Conservation (phyloP, 768 basidiomycete genomes). For the Macrocybe gigantea region DNA sequence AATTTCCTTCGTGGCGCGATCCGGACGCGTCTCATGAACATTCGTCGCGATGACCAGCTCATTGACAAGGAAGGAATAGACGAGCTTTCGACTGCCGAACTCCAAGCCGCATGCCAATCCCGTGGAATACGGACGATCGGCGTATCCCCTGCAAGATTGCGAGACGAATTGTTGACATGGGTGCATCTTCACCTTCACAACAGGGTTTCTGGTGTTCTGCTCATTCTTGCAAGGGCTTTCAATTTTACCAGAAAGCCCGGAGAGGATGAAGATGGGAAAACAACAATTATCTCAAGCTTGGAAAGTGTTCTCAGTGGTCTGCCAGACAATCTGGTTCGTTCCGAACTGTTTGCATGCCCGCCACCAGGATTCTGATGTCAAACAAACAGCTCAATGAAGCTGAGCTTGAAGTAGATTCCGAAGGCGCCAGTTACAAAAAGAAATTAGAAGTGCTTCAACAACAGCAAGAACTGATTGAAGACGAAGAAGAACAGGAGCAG, state of each 20-base stretch:
- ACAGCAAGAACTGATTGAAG: slow-evolving; percentile 98
- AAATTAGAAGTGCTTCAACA: slow-evolving; percentile 97
- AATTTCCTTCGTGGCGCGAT: slow-evolving; percentile 95
- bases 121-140: slow-evolving; percentile 89
- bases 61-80: slow-evolving; percentile 89
- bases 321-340: slow-evolving; percentile 87
- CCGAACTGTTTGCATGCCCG: background rate
- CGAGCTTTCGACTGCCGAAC: slow-evolving; percentile 83
- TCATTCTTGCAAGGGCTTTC: slow-evolving; percentile 93
- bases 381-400: slow-evolving; percentile 83
- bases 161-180: slow-evolving; percentile 91
- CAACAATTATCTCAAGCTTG: slow-evolving; percentile 70
- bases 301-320: slow-evolving; percentile 88
- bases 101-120: slow-evolving; percentile 89
- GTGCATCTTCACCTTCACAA: slow-evolving; percentile 87
- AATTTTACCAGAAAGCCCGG: slow-evolving; percentile 78
- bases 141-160: slow-evolving; percentile 79
- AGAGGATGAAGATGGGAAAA: slow-evolving; percentile 78
- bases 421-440: slow-evolving; percentile 94
- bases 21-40: slow-evolving; percentile 71
- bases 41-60: slow-evolving; percentile 90
- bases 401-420: slow-evolving; percentile 92
- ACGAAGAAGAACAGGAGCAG: slow-evolving; percentile 97
- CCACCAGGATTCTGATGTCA: background rate
- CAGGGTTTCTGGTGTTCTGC: slow-evolving; percentile 88